These are phyloP conservation scores for Cryptosporidium parvum DNA, from an alignment of 169 alveolate genomes.

Conservation along the genomic window DNA sequence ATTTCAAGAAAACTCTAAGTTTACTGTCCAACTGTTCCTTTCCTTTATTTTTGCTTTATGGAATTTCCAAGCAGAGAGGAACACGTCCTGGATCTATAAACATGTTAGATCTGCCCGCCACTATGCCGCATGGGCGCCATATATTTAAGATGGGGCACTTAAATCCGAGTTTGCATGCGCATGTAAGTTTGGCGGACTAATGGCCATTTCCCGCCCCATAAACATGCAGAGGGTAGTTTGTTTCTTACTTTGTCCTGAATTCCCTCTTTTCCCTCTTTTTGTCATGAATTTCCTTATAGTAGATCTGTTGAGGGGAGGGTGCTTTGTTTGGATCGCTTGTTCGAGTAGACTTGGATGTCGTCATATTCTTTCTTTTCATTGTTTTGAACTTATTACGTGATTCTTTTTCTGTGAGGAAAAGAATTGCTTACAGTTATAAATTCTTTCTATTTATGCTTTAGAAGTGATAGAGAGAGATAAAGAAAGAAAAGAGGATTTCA, in stretches of 20 bases:
- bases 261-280: conserved; percentile 1
- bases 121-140: not conserved
- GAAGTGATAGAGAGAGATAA: not conserved
- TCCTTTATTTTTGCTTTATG: conserved; percentile 12
- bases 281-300: not conserved
- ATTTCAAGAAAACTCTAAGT: conserved; percentile 21
- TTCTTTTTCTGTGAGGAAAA: not conserved
- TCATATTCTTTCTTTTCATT: not conserved
- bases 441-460: no score
- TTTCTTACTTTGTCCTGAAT: not conserved
- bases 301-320: not conserved
- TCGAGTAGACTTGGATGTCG: not conserved
- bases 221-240: not conserved
- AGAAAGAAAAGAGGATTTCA: not conserved
- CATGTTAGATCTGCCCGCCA: conserved; percentile 65
- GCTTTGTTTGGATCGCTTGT: not conserved
- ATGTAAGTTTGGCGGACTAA: not conserved
- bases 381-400: not conserved
- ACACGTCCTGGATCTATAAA: conserved; percentile 64
- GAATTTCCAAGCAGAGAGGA: not conserved
- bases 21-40: conserved; percentile 31
- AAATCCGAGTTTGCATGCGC: conserved; percentile 16
- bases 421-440: no score
- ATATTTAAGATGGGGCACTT: not conserved
- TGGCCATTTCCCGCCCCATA: not conserved